Evolutionary conservation across 2,329 filamentous ascomycete genomes (phyloP).

Genomic region (Hypoxylon sp.): DNA sequence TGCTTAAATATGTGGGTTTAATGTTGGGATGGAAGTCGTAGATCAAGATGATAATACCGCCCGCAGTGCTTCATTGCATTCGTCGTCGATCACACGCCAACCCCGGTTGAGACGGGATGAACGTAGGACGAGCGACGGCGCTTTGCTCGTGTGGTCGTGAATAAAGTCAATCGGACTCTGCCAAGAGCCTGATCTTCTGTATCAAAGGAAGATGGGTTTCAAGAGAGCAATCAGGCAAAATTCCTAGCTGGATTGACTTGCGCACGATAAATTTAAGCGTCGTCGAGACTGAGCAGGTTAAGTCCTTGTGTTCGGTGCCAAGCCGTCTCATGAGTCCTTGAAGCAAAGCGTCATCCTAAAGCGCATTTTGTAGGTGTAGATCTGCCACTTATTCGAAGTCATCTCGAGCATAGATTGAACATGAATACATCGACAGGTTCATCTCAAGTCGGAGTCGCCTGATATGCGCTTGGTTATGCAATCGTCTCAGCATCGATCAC

Average conservation of each 20-base stretch:
- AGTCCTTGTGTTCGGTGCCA: constrained; percentile 2
- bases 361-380: not conserved
- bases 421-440: not conserved
- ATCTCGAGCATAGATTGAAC: not conserved
- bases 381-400: not conserved
- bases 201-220: constrained; percentile 19
- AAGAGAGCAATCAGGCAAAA: not conserved
- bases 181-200: constrained; percentile 28
- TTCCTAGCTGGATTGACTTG: not conserved
- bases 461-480: not conserved
- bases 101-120: constrained; percentile 23
- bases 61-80: constrained; percentile 9
- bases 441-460: not conserved
- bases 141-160: constrained; percentile 1
- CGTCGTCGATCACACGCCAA: constrained; percentile 22
- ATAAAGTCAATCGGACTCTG: constrained; percentile 2
- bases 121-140: constrained; percentile 9
- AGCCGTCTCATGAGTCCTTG: constrained; percentile 12
- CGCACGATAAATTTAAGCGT: not conserved
- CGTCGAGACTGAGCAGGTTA: not conserved
- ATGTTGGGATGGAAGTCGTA: not conserved
- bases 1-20: constrained; percentile 4
- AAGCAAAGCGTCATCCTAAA: not conserved
- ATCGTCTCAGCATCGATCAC: not conserved
- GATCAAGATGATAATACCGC: constrained; percentile 1